phyloP scores from a whole-genome alignment of 208 protist species.

The Trypanosoma cruzi region DNA sequence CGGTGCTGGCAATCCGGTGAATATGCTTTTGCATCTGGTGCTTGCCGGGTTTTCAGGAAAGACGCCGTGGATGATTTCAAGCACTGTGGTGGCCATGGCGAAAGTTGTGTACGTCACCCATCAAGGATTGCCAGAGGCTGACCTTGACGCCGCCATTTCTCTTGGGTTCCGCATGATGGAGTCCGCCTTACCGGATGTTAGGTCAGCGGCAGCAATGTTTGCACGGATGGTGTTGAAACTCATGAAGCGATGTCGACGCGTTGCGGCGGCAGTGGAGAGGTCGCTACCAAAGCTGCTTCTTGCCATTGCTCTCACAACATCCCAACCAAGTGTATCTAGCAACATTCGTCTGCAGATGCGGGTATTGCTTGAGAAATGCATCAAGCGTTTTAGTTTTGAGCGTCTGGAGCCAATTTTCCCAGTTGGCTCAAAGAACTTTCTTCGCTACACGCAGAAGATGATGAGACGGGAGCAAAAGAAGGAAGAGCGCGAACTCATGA shows the following conservation, averaged over 20 bases:
- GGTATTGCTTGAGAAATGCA: slow-evolving; percentile 81
- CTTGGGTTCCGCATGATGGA: slow-evolving; percentile 85
- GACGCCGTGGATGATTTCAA: slow-evolving; percentile 75
- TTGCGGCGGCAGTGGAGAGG: slow-evolving; percentile 54
- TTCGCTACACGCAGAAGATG: slow-evolving; percentile 88
- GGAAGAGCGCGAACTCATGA: slow-evolving; percentile 58
- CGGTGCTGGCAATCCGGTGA: slow-evolving; percentile 57
- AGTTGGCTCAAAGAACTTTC: slow-evolving; percentile 84
- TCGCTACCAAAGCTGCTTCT: slow-evolving; percentile 74
- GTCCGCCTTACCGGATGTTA: slow-evolving; percentile 60
- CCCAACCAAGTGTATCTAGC: slow-evolving; percentile 79
- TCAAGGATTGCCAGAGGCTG: slow-evolving; percentile 55
- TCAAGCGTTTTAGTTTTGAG: slow-evolving; percentile 80
- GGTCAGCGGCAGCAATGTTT: slow-evolving; percentile 75
- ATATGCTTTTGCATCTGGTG: slow-evolving; percentile 72
- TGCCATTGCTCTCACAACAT: slow-evolving; percentile 81
- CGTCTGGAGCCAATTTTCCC: slow-evolving; percentile 84
- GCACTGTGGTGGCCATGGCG: slow-evolving; percentile 82
- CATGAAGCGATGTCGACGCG: slow-evolving; percentile 62
- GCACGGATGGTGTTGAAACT: slow-evolving; percentile 86
- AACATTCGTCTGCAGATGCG: slow-evolving; percentile 83
- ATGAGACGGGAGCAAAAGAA: slow-evolving; percentile 83
- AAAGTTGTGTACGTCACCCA: slow-evolving; percentile 83
- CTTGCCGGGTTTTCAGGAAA: slow-evolving; percentile 80
- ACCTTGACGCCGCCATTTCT: slow-evolving; percentile 57